phyloP scores from a whole-genome alignment of 768 basidiomycete species.

The Phlebiopsis gigantea region DNA sequence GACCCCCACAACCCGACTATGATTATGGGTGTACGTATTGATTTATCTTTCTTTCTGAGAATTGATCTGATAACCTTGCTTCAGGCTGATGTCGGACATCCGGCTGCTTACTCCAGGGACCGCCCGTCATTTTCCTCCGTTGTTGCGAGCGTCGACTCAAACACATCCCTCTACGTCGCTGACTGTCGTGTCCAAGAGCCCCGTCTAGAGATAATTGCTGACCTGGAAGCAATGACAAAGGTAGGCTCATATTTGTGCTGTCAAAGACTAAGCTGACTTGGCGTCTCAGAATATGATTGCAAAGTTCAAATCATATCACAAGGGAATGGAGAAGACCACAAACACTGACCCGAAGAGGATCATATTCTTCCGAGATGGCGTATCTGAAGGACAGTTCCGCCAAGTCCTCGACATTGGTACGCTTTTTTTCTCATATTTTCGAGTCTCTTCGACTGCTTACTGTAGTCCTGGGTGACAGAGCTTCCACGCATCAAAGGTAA shows the following conservation, averaged over 20 bases:
- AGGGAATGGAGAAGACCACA: constrained; percentile 42
- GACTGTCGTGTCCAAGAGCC: constrained; percentile 64
- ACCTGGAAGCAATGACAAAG: constrained; percentile 58
- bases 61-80: background rate
- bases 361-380: constrained; percentile 66
- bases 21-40: constrained; percentile 56
- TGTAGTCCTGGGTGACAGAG: too few species aligned
- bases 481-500: constrained; percentile 54
- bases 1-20: constrained; percentile 73
- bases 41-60: background rate
- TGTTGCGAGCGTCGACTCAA: constrained; percentile 73
- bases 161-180: constrained; percentile 63
- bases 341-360: constrained; percentile 53
- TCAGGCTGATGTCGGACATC: constrained; percentile 80
- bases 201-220: constrained; percentile 71
- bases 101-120: constrained; percentile 71
- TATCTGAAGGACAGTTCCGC: constrained; percentile 51
- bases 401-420: constrained; percentile 40
- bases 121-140: constrained; percentile 78
- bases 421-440: too few species aligned
- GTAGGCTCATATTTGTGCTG: constrained; percentile 26
- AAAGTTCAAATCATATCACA: constrained; percentile 55
- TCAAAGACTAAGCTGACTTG: background rate
- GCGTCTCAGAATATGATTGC: constrained; percentile 43
- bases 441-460: background rate